Conservation (phyloP, 768 basidiomycete genomes). For the Leccinum incarnatum region DNA sequence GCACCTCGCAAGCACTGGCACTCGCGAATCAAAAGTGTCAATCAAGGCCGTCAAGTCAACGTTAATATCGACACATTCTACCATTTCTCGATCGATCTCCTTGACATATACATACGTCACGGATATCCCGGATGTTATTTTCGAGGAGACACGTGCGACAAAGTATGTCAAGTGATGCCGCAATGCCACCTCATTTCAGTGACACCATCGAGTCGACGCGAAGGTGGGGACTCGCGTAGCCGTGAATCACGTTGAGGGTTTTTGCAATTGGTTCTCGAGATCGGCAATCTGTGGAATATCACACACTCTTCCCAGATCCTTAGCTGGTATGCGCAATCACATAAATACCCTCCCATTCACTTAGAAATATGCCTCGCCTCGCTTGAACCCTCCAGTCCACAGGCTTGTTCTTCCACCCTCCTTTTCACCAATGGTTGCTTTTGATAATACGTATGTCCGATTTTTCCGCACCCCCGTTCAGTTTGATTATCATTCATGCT, state of each 20-base stretch:
- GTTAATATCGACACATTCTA: not conserved
- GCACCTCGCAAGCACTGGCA: not conserved
- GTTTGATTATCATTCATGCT: not conserved
- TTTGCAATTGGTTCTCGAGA: not conserved
- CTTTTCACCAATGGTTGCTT: conserved; percentile 5
- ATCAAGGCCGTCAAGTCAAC: not conserved
- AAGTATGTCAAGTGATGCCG: not conserved
- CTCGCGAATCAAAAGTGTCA: not conserved
- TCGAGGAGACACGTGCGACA: not conserved
- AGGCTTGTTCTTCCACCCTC: not conserved
- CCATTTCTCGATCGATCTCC: not conserved
- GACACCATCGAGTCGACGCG: not conserved
- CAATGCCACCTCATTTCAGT: not conserved
- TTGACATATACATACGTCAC: not conserved
- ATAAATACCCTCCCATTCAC: conserved; percentile 5
- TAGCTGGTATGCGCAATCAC: not conserved
- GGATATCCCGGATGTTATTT: not conserved
- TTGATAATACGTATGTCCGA: conserved; percentile 36
- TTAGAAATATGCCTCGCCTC: not conserved
- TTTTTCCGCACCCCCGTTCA: not conserved
- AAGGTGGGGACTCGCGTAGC: not conserved
- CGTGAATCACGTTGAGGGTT: not conserved
- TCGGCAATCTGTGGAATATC: not conserved
- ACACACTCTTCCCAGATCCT: not conserved
- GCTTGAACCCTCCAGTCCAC: not conserved